A percentile compares a stretch with the other conserved stretches of the same genome.
phyloP scores from a whole-genome alignment of 2,329 filamentous ascomycete genomes.

The Monilinia laxa region DNA sequence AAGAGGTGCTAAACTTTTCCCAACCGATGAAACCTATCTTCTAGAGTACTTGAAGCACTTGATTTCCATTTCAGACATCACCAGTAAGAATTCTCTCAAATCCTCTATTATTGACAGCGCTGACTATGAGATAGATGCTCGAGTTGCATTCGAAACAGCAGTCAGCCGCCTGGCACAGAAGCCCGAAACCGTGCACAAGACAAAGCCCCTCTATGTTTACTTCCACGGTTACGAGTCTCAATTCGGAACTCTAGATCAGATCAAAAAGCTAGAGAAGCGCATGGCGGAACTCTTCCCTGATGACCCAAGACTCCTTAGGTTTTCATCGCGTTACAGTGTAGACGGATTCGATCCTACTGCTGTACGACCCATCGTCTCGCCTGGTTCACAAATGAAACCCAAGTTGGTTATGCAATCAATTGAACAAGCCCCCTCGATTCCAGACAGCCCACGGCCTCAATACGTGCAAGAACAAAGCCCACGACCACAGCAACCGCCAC shows the following conservation, averaged over 20 bases:
- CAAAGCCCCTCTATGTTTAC: conserved; percentile 83
- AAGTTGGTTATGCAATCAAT: conserved; percentile 56
- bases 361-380: conserved; percentile 81
- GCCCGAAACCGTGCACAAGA: conserved; percentile 68
- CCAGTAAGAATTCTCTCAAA: conserved; percentile 62
- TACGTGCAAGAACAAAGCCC: conserved; percentile 38
- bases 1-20: conserved; percentile 87
- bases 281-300: conserved; percentile 94
- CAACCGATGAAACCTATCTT: conserved; percentile 89
- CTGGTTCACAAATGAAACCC: conserved; percentile 71
- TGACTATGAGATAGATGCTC: conserved; percentile 63
- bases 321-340: conserved; percentile 72
- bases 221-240: conserved; percentile 95
- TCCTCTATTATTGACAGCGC: background rate
- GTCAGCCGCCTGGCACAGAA: conserved; percentile 79
- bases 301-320: conserved; percentile 73
- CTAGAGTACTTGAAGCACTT: conserved; percentile 95
- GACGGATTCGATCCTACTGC: conserved; percentile 77
- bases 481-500: conserved; percentile 38
- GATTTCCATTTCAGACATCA: conserved; percentile 87
- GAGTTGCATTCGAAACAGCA: conserved; percentile 93
- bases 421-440: conserved; percentile 51
- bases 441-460: conserved; percentile 38
- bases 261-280: conserved; percentile 84
- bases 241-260: conserved; percentile 88